phyloP scores from a whole-genome alignment of 2,329 filamentous ascomycete species.

The Cytospora leucostoma region DNA sequence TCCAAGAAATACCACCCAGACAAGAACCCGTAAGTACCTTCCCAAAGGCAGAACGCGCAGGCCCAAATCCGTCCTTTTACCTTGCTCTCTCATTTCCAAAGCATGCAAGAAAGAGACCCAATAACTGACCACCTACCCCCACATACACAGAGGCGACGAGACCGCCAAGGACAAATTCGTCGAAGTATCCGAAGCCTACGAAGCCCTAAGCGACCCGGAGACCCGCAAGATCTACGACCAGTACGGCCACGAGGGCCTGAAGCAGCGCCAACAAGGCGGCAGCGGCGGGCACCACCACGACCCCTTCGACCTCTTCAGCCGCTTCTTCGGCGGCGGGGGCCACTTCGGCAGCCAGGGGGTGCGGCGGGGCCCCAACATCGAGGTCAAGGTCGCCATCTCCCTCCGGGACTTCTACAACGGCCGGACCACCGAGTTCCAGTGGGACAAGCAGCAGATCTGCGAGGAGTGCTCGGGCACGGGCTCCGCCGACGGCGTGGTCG shows the following conservation, averaged over 20 bases:
- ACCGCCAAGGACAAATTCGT: conserved; percentile 89
- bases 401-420: conserved; percentile 94
- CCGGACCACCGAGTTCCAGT: conserved; percentile 78
- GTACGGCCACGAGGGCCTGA: conserved; percentile 87
- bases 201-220: conserved; percentile 78
- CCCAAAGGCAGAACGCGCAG: neutral
- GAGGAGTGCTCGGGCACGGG: conserved; percentile 87
- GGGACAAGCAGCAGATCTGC: conserved; percentile 95
- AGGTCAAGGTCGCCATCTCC: conserved; percentile 77
- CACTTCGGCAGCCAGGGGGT: conserved; percentile 75
- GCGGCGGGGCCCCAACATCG: conserved; percentile 83
- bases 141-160: conserved; percentile 65
- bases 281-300: conserved; percentile 69
- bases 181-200: conserved; percentile 92
- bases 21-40: conserved; percentile 81
- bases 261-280: conserved; percentile 76
- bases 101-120: conserved; percentile 10
- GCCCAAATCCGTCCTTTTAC: neutral
- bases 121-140: neutral
- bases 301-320: conserved; percentile 93
- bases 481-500: conserved; percentile 77
- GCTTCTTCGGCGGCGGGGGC: conserved; percentile 91
- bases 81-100: conserved; percentile 8
- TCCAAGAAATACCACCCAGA: conserved; percentile 97
- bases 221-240: conserved; percentile 90